Percentiles rank a stretch among this genome's conserved stretches.
Conservation (phyloP, 306 rosid genomes). For the Begonia fuchsioides region DNA sequence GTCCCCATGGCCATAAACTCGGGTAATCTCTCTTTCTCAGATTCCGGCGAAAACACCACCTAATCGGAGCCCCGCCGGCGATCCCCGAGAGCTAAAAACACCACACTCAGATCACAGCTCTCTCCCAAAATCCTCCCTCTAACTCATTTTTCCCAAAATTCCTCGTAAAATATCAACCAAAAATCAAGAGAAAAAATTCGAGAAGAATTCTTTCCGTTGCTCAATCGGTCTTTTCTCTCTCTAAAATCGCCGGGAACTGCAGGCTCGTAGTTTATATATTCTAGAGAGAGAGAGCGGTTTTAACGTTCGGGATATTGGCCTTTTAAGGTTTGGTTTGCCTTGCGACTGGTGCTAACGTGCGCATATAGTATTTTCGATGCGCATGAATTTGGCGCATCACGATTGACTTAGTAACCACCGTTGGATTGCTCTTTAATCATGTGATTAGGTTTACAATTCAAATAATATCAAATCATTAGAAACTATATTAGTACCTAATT, state of each 20-base stretch:
- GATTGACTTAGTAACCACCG: too few species aligned
- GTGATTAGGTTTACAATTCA: too few species aligned
- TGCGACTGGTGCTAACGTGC: not conserved
- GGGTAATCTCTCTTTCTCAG: constrained; percentile 7
- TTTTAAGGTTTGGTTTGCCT: not conserved
- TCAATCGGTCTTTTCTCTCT: not conserved
- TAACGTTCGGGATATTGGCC: not conserved
- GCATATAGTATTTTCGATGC: not conserved
- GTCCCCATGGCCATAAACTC: constrained; percentile 46
- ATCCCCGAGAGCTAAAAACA: not conserved
- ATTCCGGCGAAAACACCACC: constrained; percentile 43
- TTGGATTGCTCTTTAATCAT: too few species aligned
- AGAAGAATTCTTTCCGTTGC: too few species aligned
- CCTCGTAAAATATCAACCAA: not conserved
- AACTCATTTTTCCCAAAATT: not conserved
- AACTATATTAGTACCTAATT: too few species aligned
- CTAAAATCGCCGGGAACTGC: constrained; percentile 36
- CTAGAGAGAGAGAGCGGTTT: constrained; percentile 7
- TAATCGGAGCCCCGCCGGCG: not conserved
- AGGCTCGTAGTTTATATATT: constrained; percentile 21
- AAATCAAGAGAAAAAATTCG: too few species aligned
- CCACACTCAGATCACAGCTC: constrained; percentile 15
- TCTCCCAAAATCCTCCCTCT: not conserved
- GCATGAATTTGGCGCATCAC: too few species aligned
- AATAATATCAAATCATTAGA: too few species aligned